A percentile compares a stretch with the other conserved stretches of the same genome.
Evolutionary conservation across 2,329 filamentous ascomycete species (phyloP).

Genomic region (Myriosclerotinia scirpicola): DNA sequence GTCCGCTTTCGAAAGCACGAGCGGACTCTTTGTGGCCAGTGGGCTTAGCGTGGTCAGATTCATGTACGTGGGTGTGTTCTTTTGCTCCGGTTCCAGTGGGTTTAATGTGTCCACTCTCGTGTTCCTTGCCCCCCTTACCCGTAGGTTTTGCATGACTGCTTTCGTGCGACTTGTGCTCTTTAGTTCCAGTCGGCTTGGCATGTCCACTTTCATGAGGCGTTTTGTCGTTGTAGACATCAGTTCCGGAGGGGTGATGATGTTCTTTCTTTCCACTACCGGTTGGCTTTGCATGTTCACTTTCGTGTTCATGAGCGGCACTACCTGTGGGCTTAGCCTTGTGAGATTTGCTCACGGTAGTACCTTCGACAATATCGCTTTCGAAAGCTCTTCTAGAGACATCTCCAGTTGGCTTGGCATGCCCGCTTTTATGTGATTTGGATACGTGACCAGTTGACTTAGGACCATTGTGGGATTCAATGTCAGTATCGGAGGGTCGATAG

Average conservation of each 20-base stretch:
- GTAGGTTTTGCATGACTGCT: not conserved
- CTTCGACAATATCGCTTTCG: not conserved
- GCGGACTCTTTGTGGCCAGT: not conserved
- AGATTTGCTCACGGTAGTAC: not conserved
- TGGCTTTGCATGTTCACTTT: not conserved
- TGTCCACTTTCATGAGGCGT: not conserved
- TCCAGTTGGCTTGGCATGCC: not conserved
- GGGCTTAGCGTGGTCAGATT: not conserved
- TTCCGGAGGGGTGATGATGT: not conserved
- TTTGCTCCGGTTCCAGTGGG: too few species aligned
- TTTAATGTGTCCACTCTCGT: too few species aligned
- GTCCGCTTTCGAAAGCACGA: not conserved
- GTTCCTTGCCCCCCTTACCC: not conserved
- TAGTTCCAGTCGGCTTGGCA: not conserved
- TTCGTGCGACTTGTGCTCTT: not conserved
- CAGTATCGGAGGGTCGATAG: not conserved
- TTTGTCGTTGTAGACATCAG: not conserved
- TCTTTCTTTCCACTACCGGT: not conserved
- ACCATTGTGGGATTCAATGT: not conserved
- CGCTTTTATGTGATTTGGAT: not conserved
- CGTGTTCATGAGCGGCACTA: not conserved
- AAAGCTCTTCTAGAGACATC: not conserved
- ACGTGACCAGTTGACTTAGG: not conserved
- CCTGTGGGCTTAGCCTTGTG: not conserved
- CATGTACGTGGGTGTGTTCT: not conserved